A percentile compares a stretch with the other conserved stretches of the same genome.
Evolutionary conservation across 2,329 filamentous ascomycete genomes (phyloP).

Genomic region (Dactylonectria estremocensis): DNA sequence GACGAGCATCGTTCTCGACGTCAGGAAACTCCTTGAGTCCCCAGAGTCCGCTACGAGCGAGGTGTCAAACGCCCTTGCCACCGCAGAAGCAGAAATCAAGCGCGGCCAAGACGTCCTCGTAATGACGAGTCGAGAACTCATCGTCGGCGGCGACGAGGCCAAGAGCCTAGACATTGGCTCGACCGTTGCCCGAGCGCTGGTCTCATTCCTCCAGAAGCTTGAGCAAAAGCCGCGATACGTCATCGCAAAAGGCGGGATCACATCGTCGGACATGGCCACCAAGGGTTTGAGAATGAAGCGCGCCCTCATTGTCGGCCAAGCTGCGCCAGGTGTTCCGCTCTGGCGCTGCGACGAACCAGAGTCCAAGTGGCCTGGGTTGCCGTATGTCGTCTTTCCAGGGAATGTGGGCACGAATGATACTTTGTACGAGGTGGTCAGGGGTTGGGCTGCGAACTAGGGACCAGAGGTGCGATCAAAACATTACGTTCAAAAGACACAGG

Average conservation of each 20-base stretch:
- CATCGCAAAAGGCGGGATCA: slow-evolving; percentile 74
- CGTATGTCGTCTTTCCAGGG: slow-evolving; percentile 56
- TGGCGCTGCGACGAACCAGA: slow-evolving; percentile 71
- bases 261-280: slow-evolving; percentile 71
- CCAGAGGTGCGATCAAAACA: neutral
- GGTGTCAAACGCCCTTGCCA: slow-evolving; percentile 49
- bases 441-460: slow-evolving; percentile 28
- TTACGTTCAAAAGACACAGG: too few relatives aligned
- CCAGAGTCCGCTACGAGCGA: slow-evolving; percentile 49
- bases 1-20: slow-evolving; percentile 63
- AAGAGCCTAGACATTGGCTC: slow-evolving; percentile 69
- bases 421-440: slow-evolving; percentile 35
- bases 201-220: slow-evolving; percentile 63
- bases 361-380: slow-evolving; percentile 65
- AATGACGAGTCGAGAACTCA: slow-evolving; percentile 71
- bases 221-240: slow-evolving; percentile 67
- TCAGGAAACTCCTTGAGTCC: slow-evolving; percentile 62
- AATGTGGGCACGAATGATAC: slow-evolving; percentile 41
- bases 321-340: slow-evolving; percentile 70
- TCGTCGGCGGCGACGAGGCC: slow-evolving; percentile 62
- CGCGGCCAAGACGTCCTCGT: slow-evolving; percentile 68
- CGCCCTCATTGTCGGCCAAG: slow-evolving; percentile 70
- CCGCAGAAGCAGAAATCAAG: slow-evolving; percentile 57
- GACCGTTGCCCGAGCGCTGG: slow-evolving; percentile 65
- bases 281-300: slow-evolving; percentile 69